Conservation (phyloP, 441 rosid genomes). For the Rhodomyrtus psidioides region DNA sequence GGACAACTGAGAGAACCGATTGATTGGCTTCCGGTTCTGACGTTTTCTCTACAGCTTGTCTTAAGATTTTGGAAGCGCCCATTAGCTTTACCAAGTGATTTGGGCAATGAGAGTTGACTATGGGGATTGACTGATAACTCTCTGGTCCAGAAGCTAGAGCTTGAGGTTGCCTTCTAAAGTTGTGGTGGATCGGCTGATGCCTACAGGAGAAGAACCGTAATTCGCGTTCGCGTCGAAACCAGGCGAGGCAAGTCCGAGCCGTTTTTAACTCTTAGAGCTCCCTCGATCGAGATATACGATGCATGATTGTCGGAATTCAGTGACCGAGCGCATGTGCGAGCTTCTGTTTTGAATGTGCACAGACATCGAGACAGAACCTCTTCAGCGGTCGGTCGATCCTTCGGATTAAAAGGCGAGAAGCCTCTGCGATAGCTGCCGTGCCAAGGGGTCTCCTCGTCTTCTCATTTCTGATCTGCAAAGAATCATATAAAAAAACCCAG, state of each 20-base stretch:
- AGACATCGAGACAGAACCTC: not conserved
- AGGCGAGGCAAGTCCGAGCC: no score
- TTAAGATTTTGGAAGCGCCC: not conserved
- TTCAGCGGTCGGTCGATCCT: no score
- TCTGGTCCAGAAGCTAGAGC: not conserved
- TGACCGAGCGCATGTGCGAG: not conserved
- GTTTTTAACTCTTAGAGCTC: no score
- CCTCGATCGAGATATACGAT: no score
- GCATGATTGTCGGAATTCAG: no score
- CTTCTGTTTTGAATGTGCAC: not conserved
- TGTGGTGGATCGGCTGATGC: no score
- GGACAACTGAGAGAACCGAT: not conserved
- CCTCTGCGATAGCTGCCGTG: slow-evolving; percentile 54
- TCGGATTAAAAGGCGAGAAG: slow-evolving; percentile 58
- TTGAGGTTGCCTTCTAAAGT: no score
- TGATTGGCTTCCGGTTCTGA: not conserved
- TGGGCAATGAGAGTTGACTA: not conserved
- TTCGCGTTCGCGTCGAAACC: no score
- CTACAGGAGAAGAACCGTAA: no score
- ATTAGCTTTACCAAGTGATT: not conserved
- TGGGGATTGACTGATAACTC: not conserved
- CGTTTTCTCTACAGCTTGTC: not conserved
- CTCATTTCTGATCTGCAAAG: slow-evolving; percentile 23
- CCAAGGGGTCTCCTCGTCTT: slow-evolving; percentile 82
- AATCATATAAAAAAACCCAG: not conserved